Evolutionary conservation across 495 filamentous ascomycete genomes (phyloP), one percentile per base, ranked within the genome.

Genomic region (Cercophora scortea): DNA sequence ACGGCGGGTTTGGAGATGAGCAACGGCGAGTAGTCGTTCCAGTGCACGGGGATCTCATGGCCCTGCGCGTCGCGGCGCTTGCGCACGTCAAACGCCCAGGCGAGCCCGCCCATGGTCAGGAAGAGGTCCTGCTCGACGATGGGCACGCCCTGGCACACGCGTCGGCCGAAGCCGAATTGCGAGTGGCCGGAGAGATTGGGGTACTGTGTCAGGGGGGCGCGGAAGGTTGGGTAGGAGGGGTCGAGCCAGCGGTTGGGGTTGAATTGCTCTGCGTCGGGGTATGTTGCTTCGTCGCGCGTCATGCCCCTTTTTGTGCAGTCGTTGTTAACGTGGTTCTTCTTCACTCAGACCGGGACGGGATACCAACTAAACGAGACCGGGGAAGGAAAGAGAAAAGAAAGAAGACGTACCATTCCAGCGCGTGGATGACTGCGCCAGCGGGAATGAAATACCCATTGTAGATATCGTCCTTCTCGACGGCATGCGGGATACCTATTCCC

Each of bases 221-320:
- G 71, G 62, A 75, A 83, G 3, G 78, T 81, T 1, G 80, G 73
- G 43, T 66, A 80, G 13, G 58, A 47, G 0, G 80, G 68, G 51
- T 71, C 70, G 32, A 82, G 51, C 71, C 78, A 80, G 6, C 79
- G 69, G 4, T 58, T 66, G 8, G 79, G 79, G 49, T 74, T 69
- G 65, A 84, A 85, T n/a, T 65, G 55, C 32, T 86, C 81, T n/a
- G 81, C 63, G 50, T 81, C 73, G 0, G 82, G 82, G 50, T 84
- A 87, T 13, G 72, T 71, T 11, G 61, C 53, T 45, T 77, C 70
- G 57, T 86, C 78, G 46, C 83, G 76, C 32, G 81, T 78, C 55
- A 87, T 85, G 39, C 74, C 79, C 83, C 82, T 68, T 33, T 72
- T 51, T 6, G 4, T 18, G 42, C 46, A 33, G 52, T 49, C 19